A percentile compares a stretch with the other conserved stretches of the same genome.
Conservation (phyloP, 2,329 filamentous ascomycete genomes). For the Nothophoma quercina region DNA sequence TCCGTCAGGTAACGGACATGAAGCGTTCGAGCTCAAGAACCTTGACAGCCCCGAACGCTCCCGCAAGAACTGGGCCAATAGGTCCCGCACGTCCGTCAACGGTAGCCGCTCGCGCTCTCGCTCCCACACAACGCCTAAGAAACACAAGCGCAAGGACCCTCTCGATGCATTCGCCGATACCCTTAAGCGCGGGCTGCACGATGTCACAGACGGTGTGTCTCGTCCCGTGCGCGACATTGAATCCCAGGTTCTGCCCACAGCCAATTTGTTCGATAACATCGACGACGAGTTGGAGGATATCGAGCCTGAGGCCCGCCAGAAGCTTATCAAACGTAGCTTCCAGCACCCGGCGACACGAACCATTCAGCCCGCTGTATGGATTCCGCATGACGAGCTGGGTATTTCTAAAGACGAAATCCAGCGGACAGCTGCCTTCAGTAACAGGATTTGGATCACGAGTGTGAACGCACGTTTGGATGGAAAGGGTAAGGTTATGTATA, state of each 20-base stretch:
- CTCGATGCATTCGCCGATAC: constrained; percentile 38
- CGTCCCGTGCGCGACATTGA: constrained; percentile 47
- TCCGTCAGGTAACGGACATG: constrained; percentile 6
- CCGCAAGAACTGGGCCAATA: constrained; percentile 39
- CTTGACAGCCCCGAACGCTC: constrained; percentile 34
- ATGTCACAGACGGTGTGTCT: constrained; percentile 39
- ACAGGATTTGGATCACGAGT: constrained; percentile 88
- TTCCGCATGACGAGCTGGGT: constrained; percentile 88
- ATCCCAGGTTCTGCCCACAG: constrained; percentile 67
- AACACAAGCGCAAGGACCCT: constrained; percentile 35
- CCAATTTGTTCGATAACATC: constrained; percentile 84
- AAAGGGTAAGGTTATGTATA: constrained; percentile 83
- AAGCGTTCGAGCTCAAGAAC: constrained; percentile 40
- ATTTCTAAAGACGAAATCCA: constrained; percentile 90
- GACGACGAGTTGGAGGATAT: constrained; percentile 95
- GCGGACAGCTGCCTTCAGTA: constrained; percentile 76
- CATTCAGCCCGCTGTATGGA: constrained; percentile 88
- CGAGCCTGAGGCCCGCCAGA: constrained; percentile 86
- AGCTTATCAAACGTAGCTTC: constrained; percentile 86
- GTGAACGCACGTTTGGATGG: constrained; percentile 88
- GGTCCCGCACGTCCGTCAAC: constrained; percentile 38
- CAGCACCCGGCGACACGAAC: constrained; percentile 88
- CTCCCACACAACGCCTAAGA: constrained; percentile 25
- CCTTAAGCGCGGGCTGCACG: constrained; percentile 38
- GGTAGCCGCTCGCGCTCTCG: constrained; percentile 37